Base-by-base conservation (phyloP, 208 protist species). In the Giardia duodenalis region DNA sequence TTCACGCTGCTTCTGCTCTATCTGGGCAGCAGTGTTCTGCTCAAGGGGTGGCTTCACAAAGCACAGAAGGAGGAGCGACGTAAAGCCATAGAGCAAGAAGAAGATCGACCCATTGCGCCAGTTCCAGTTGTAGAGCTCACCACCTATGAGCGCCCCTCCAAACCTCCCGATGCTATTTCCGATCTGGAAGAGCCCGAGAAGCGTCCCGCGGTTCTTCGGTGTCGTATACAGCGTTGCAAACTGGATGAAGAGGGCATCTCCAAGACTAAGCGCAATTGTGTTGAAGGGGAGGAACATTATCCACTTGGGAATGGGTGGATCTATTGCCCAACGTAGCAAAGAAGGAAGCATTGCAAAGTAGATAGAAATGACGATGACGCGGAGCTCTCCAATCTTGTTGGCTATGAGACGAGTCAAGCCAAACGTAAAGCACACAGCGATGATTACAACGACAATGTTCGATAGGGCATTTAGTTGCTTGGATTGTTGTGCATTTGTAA, bases 31-130 rank as follows among this genome's bases (percentile, higher is more conserved):
- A 45, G 4, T 44, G 44, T 10, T 89, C 42, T 44, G 4, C 86
- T 46, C 4, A 45, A 89, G 86, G 19, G 86, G 86, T 4, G 86
- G 86, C 86, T 89, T 89, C 19, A 89, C 42, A 45, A 89, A 89
- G 42, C 22, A 10, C 4, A 89, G 42, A 46, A 89, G 10, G 42
- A 89, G 10, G 4, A 89, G 42, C 19, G 22, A 89, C 22, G 44
- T 42, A 44, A 4, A 45, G 4, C 42, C 4, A 89, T 45, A 89
- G 19, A 89, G 4, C 39, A 44, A 45, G 42, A 46, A 46, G 22
- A 89, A 45, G 4, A 89, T 46, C 10, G 4, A 44, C 4, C 88
- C 88, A 47, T 91, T 47, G 39, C 88, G n/a, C 2, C 44, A 91
- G 44, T 48, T 2, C 2, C 44, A 91, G 44, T 91, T 45, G n/a